Evolutionary conservation across 2,329 filamentous ascomycete species (phyloP).

Genomic region (Beauveria sp.): DNA sequence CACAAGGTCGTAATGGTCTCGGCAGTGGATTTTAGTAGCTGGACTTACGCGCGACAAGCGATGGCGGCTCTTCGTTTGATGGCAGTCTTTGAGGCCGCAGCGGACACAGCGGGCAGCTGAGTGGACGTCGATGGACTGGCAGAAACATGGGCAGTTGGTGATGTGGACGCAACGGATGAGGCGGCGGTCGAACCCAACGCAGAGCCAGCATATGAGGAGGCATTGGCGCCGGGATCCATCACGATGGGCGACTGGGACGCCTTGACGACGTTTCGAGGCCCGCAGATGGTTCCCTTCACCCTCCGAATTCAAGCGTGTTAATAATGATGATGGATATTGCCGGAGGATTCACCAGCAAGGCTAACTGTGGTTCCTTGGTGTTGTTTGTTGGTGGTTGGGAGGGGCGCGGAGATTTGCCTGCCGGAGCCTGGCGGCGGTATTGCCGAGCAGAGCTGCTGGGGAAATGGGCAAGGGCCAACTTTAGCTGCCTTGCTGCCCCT

Average conservation of each 20-base stretch:
- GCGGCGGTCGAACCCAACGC: neutral
- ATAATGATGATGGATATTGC: neutral
- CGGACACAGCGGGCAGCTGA: neutral
- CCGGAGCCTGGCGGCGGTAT: neutral
- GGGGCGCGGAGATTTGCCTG: constrained; percentile 2
- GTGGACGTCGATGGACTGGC: constrained; percentile 1
- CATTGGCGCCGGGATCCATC: constrained; percentile 6
- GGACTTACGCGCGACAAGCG: constrained; percentile 43
- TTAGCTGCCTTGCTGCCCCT: too few species aligned
- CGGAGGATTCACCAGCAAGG: neutral
- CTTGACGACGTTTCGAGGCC: neutral
- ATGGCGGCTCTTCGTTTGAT: constrained; percentile 45
- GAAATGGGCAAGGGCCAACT: neutral
- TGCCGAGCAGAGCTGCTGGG: neutral
- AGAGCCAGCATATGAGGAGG: neutral
- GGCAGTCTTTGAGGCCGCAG: constrained; percentile 12
- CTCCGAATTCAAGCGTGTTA: neutral
- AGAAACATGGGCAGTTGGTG: constrained; percentile 3
- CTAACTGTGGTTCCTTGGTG: constrained; percentile 4
- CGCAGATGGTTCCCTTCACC: neutral
- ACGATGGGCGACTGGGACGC: neutral
- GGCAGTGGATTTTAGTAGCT: neutral
- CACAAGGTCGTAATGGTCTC: neutral
- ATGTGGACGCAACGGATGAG: constrained; percentile 7
- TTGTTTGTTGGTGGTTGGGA: constrained; percentile 3